phyloP scores from a whole-genome alignment of 2,329 filamentous ascomycete genomes.

The Cyphellophora europaea region DNA sequence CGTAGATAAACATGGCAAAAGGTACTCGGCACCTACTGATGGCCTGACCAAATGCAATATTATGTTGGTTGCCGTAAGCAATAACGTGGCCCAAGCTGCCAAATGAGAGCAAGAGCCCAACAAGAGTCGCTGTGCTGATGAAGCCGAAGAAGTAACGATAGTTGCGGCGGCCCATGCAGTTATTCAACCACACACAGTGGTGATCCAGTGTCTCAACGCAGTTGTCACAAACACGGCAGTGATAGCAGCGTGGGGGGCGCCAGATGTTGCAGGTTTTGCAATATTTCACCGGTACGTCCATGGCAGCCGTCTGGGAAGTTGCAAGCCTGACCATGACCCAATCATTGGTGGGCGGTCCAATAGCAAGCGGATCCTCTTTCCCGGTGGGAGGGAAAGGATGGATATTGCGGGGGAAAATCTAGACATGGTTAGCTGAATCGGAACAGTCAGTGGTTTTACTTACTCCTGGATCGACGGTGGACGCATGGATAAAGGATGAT shows the following conservation, averaged over 20 bases:
- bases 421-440: constrained; percentile 8
- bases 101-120: constrained; percentile 66
- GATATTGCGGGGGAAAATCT: constrained; percentile 88
- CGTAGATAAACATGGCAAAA: constrained; percentile 84
- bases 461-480: constrained; percentile 84
- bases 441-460: constrained; percentile 30
- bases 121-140: constrained; percentile 66
- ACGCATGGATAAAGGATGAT: constrained; percentile 90
- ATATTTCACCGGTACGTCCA: constrained; percentile 97
- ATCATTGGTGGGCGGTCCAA: constrained; percentile 80
- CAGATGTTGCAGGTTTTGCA: constrained; percentile 97
- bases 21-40: constrained; percentile 66
- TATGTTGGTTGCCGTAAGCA: constrained; percentile 56
- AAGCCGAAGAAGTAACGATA: constrained; percentile 98
- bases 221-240: constrained; percentile 94
- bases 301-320: constrained; percentile 65
- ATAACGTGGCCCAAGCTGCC: constrained; percentile 74
- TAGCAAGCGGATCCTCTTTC: constrained; percentile 68
- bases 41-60: constrained; percentile 57
- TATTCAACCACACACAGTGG: constrained; percentile 98
- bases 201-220: constrained; percentile 97
- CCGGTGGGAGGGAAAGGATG: constrained; percentile 74
- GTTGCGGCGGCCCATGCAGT: constrained; percentile 92
- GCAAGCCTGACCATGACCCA: constrained; percentile 87
- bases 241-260: constrained; percentile 89